These are phyloP conservation scores for Globisporangium parvum DNA, from an alignment of 352 stramenopile genomes.

Conservation along the genomic window DNA sequence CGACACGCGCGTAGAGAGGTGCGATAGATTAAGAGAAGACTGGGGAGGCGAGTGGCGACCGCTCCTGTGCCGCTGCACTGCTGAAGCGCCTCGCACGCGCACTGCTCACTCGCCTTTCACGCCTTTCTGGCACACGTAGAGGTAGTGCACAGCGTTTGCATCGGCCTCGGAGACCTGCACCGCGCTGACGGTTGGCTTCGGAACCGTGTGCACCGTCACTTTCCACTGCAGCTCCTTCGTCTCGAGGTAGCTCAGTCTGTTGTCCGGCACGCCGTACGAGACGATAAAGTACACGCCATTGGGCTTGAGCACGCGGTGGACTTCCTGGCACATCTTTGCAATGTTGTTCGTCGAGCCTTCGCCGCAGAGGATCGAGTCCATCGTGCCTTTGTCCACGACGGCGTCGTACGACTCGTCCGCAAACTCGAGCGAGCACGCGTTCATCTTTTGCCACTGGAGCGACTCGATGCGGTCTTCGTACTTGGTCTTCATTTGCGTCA, in stretches of 20 bases:
- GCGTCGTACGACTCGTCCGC: slow-evolving; percentile 93
- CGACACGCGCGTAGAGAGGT: too few species aligned
- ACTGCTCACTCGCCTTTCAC: slow-evolving; percentile 33
- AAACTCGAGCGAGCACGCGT: slow-evolving; percentile 92
- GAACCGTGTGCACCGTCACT: slow-evolving; percentile 93
- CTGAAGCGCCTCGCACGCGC: background rate
- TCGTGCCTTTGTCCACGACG: slow-evolving; percentile 93
- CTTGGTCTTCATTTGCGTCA: slow-evolving; percentile 93
- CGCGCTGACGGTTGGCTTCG: slow-evolving; percentile 93
- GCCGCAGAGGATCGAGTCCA: slow-evolving; percentile 94
- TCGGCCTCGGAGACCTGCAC: slow-evolving; percentile 91
- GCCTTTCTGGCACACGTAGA: slow-evolving; percentile 94
- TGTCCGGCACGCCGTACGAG: slow-evolving; percentile 94
- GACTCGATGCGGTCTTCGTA: slow-evolving; percentile 89
- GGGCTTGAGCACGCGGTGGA: slow-evolving; percentile 92
- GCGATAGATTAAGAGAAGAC: too few species aligned
- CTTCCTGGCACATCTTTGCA: slow-evolving; percentile 94
- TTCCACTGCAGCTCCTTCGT: slow-evolving; percentile 95
- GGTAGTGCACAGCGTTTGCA: slow-evolving; percentile 93
- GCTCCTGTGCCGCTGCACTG: background rate
- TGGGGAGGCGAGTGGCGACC: too few species aligned
- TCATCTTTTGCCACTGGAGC: slow-evolving; percentile 94
- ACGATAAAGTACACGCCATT: slow-evolving; percentile 94
- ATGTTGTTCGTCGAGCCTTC: slow-evolving; percentile 94
- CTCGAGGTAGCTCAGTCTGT: slow-evolving; percentile 94